Percentiles rank a stretch among this genome's conserved stretches.
Evolutionary conservation across 495 filamentous ascomycete species (phyloP).

Genomic region (Penicillium antarcticum): DNA sequence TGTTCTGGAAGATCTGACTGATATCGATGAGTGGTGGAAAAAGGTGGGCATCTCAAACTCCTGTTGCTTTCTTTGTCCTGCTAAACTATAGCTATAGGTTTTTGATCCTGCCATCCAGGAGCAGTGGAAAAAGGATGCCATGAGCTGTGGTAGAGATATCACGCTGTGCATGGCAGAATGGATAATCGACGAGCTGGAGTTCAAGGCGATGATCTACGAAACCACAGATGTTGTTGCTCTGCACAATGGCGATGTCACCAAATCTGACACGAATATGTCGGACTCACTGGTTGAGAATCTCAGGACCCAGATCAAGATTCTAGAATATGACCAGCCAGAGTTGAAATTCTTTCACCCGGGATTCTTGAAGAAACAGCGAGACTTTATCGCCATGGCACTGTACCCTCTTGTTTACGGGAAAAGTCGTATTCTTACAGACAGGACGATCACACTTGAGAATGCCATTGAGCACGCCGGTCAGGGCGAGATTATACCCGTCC

Average conservation of each 20-base stretch:
- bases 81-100: constrained; percentile 13
- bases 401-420: constrained; percentile 44
- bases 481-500: constrained; percentile 25
- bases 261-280: constrained; percentile 35
- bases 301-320: constrained; percentile 13
- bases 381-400: constrained; percentile 42
- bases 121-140: constrained; percentile 37
- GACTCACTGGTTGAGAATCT: constrained; percentile 31
- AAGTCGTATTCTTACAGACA: constrained; percentile 28
- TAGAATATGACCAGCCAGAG: constrained; percentile 14
- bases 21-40: constrained; percentile 50
- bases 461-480: constrained; percentile 21
- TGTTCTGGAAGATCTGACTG: constrained; percentile 39
- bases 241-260: constrained; percentile 36
- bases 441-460: constrained; percentile 23
- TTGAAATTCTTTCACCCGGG: constrained; percentile 22
- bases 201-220: constrained; percentile 42
- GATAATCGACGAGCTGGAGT: constrained; percentile 50
- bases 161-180: constrained; percentile 48
- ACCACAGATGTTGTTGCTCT: constrained; percentile 28
- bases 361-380: constrained; percentile 16
- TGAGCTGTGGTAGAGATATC: constrained; percentile 29
- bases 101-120: constrained; percentile 38
- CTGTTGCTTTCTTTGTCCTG: neutral
- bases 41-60: constrained; percentile 34